These are phyloP conservation scores for Salvia splendens DNA, from an alignment of 257 asterid genomes.

Conservation along the genomic window DNA sequence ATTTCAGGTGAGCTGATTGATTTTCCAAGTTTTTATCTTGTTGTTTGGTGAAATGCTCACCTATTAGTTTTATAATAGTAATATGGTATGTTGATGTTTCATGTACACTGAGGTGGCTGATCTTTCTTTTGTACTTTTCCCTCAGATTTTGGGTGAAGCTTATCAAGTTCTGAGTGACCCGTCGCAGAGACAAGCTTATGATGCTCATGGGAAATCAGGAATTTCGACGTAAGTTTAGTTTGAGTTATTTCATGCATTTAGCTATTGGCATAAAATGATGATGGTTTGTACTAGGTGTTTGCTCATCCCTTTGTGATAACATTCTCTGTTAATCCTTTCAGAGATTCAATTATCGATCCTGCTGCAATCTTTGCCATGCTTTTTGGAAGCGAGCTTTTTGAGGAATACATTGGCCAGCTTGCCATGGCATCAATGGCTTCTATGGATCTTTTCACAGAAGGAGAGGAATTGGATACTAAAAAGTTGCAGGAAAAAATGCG, in stretches of 20 bases:
- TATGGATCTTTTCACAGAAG: conserved; percentile 74
- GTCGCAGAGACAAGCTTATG: conserved; percentile 86
- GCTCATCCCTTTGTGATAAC: conserved; percentile 20
- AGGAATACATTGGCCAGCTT: conserved; percentile 98
- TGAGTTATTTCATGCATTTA: conserved; percentile 14
- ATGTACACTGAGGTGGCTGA: neutral
- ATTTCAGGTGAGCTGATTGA: conserved; percentile 62
- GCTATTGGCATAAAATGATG: conserved; percentile 10
- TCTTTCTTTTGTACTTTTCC: conserved; percentile 32
- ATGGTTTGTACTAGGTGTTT: conserved; percentile 15
- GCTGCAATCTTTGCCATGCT: conserved; percentile 99
- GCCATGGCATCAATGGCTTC: conserved; percentile 99
- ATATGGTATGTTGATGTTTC: neutral
- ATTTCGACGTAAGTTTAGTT: conserved; percentile 72
- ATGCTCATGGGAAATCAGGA: conserved; percentile 92
- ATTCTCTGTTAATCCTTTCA: conserved; percentile 40
- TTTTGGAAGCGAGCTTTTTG: conserved; percentile 98
- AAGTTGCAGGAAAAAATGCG: conserved; percentile 93
- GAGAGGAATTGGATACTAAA: conserved; percentile 82
- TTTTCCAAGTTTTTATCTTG: conserved; percentile 12
- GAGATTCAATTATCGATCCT: conserved; percentile 96
- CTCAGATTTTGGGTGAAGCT: conserved; percentile 97
- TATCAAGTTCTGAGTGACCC: conserved; percentile 98
- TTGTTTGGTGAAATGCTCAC: neutral
- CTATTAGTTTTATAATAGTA: no score